Conservation (phyloP, 129 eudicot genomes). For the Saussurea involucrata region DNA sequence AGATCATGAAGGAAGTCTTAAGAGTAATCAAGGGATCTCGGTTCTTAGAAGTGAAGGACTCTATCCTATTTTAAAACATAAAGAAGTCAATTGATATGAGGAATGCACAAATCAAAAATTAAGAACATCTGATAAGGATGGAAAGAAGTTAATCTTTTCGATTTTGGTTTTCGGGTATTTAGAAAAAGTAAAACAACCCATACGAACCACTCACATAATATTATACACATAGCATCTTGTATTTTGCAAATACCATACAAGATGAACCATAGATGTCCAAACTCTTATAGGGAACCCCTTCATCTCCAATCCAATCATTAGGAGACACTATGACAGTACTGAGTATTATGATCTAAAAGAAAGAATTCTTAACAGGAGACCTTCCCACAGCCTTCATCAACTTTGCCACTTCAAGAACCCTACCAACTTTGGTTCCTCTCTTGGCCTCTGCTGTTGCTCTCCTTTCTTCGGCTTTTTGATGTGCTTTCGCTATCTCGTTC, state of each 20-base stretch:
- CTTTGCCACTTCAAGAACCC: conserved; percentile 74
- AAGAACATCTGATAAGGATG: too few relatives aligned
- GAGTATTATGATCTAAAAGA: conserved; percentile 38
- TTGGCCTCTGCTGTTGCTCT: conserved; percentile 82
- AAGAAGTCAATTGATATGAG: neutral
- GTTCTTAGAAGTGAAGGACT: too few relatives aligned
- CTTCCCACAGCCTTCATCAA: conserved; percentile 83
- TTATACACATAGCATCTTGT: conserved; percentile 25
- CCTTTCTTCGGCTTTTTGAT: conserved; percentile 81
- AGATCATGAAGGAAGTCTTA: too few relatives aligned
- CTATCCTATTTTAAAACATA: neutral
- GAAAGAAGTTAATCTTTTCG: neutral
- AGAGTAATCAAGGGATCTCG: too few relatives aligned
- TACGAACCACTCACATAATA: neutral
- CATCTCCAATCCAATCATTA: conserved; percentile 15
- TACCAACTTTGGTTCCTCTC: conserved; percentile 82
- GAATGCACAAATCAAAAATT: neutral
- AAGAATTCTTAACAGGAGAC: conserved; percentile 67
- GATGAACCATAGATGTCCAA: neutral
- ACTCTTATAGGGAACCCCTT: neutral
- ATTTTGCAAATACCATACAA: conserved; percentile 26
- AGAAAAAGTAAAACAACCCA: neutral
- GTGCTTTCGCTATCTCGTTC: conserved; percentile 90
- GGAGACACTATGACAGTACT: neutral
- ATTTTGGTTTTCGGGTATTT: neutral